These are phyloP conservation scores for Fennellomyces sp. DNA, from an alignment of 371 early-diverging fungal species.

Conservation along the genomic window DNA sequence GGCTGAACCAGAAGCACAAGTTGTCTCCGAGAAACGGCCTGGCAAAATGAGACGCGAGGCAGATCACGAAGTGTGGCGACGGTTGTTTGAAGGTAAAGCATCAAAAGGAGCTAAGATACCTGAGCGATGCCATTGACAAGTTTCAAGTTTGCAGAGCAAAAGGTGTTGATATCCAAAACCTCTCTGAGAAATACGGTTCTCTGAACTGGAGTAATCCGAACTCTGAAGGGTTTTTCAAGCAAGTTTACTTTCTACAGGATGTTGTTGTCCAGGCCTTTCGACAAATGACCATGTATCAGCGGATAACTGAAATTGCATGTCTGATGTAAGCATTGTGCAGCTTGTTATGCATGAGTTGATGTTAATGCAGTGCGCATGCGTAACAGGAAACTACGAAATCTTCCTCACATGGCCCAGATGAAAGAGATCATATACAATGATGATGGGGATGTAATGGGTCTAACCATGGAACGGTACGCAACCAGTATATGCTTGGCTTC, in stretches of 20 bases:
- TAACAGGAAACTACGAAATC: slow-evolving; percentile 46
- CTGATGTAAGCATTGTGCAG: slow-evolving; percentile 44
- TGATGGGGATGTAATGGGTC: slow-evolving; percentile 48
- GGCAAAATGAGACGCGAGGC: too few species aligned
- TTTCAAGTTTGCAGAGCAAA: slow-evolving; percentile 33
- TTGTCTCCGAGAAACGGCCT: too few species aligned
- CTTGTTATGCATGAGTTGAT: too few species aligned
- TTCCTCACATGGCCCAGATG: slow-evolving; percentile 53
- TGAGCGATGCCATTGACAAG: not conserved
- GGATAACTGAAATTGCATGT: slow-evolving; percentile 57
- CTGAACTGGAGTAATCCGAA: slow-evolving; percentile 46
- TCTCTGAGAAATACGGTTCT: slow-evolving; percentile 29
- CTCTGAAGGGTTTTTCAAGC: slow-evolving; percentile 56
- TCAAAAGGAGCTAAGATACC: not conserved
- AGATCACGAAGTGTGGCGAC: slow-evolving; percentile 37
- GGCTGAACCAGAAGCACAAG: too few species aligned
- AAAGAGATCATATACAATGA: slow-evolving; percentile 47
- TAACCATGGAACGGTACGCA: slow-evolving; percentile 47
- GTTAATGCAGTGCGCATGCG: too few species aligned
- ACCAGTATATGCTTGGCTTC: not conserved
- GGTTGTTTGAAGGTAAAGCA: slow-evolving; percentile 36
- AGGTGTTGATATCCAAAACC: slow-evolving; percentile 35
- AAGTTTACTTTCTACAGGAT: slow-evolving; percentile 48
- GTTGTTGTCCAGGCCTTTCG: slow-evolving; percentile 53
- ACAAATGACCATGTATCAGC: slow-evolving; percentile 57